Percentiles rank a stretch among this genome's conserved stretches.
Conservation (phyloP, 1,284 basidiomycete genomes). For the Pseudozyma hubeiensis region DNA sequence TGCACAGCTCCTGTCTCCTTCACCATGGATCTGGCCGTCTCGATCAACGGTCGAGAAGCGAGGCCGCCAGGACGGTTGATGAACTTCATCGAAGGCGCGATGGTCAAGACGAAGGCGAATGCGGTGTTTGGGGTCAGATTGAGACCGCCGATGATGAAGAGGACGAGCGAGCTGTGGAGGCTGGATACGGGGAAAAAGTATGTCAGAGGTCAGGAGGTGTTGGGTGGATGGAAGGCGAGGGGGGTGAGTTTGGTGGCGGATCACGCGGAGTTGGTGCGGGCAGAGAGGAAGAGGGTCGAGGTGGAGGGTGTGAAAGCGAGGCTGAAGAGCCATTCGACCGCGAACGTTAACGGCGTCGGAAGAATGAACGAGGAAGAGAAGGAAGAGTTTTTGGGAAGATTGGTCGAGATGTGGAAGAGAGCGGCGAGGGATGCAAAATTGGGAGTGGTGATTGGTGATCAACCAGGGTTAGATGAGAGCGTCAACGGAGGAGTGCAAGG, state of each 20-base stretch:
- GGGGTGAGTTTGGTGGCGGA: slow-evolving; percentile 89
- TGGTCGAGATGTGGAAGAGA: slow-evolving; percentile 48
- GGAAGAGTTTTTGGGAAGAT: slow-evolving; percentile 33
- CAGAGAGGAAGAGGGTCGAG: slow-evolving; percentile 81
- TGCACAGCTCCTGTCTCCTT: slow-evolving; percentile 87
- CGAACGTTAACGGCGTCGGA: slow-evolving; percentile 48
- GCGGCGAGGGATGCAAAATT: slow-evolving; percentile 42
- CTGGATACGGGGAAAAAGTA: slow-evolving; percentile 93
- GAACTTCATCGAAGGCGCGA: slow-evolving; percentile 68
- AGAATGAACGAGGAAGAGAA: not conserved
- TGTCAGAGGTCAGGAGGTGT: slow-evolving; percentile 86
- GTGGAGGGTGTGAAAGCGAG: slow-evolving; percentile 88
- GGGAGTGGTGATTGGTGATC: slow-evolving; percentile 41
- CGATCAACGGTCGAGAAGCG: slow-evolving; percentile 87
- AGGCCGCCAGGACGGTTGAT: slow-evolving; percentile 85
- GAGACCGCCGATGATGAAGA: slow-evolving; percentile 85
- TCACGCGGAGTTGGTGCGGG: slow-evolving; percentile 77
- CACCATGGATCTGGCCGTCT: slow-evolving; percentile 84
- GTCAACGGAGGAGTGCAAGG: not conserved
- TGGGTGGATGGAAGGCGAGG: slow-evolving; percentile 85
- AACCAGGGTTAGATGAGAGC: slow-evolving; percentile 14
- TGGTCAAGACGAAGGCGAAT: slow-evolving; percentile 74
- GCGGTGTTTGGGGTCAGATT: slow-evolving; percentile 84
- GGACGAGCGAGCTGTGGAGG: slow-evolving; percentile 89
- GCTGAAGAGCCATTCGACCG: slow-evolving; percentile 68